Conservation (phyloP, 225 moss, liverwort and hornwort species). For the Ulota crispa region DNA sequence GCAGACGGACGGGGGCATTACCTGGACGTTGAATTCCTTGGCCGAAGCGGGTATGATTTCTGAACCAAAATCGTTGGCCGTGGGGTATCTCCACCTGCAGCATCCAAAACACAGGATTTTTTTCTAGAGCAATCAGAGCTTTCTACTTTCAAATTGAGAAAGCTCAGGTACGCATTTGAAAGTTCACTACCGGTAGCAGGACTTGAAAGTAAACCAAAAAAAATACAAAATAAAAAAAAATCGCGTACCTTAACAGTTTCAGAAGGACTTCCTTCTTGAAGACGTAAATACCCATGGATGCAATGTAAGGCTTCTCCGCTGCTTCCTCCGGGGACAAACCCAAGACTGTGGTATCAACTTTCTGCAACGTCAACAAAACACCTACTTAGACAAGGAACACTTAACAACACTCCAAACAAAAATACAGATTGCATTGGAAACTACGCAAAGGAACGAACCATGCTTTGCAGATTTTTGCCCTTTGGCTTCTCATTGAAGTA, state of each 20-base stretch:
- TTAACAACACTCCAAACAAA: too few species aligned
- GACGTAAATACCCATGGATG: conserved; percentile 95
- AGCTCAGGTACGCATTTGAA: neutral
- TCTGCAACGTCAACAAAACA: conserved; percentile 41
- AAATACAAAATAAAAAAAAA: too few species aligned
- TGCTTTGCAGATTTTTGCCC: conserved; percentile 62
- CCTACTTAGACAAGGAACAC: neutral
- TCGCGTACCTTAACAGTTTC: conserved; percentile 61
- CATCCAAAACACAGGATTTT: neutral
- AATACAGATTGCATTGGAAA: neutral
- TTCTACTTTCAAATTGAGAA: too few species aligned
- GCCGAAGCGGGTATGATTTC: conserved; percentile 84
- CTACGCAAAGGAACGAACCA: conserved; percentile 38
- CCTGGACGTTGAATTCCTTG: conserved; percentile 81
- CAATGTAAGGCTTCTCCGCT: conserved; percentile 74
- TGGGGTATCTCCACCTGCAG: conserved; percentile 84
- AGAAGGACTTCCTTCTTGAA: conserved; percentile 87
- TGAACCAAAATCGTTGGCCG: conserved; percentile 89
- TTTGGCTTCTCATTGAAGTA: conserved; percentile 86
- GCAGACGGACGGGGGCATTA: conserved; percentile 1
- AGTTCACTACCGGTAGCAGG: neutral
- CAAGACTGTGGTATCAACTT: conserved; percentile 84
- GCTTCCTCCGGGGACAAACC: conserved; percentile 77
- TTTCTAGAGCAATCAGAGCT: too few species aligned
- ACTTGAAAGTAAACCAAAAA: neutral